Evolutionary conservation across 1,284 basidiomycete species (phyloP).

Genomic region (Pseudozyma tsukubaensis): DNA sequence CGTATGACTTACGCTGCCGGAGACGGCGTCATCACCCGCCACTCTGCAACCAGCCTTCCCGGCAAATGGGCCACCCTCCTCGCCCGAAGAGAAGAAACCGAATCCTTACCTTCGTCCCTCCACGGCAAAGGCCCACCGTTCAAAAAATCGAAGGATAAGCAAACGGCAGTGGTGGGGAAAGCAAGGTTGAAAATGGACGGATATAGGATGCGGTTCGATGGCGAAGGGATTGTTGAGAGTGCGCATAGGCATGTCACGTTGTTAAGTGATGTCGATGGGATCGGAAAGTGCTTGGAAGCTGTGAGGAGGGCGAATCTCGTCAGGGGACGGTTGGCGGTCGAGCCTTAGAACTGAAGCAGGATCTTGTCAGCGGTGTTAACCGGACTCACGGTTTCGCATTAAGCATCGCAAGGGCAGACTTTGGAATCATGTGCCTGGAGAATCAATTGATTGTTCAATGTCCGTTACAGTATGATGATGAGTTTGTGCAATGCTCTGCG

Average conservation of each 20-base stretch:
- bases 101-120: conserved; percentile 10
- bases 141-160: not conserved
- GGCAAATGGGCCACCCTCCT: conserved; percentile 45
- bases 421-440: too few species aligned
- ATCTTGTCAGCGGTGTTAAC: too few species aligned
- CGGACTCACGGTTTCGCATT: too few species aligned
- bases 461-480: conserved; percentile 7
- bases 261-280: conserved; percentile 55
- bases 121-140: conserved; percentile 26
- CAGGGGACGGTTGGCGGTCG: conserved; percentile 5
- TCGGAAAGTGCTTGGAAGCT: conserved; percentile 43
- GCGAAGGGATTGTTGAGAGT: conserved; percentile 57
- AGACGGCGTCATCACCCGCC: conserved; percentile 67
- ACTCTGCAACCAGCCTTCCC: conserved; percentile 58
- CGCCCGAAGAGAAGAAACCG: conserved; percentile 28
- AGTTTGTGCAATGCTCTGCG: not conserved
- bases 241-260: conserved; percentile 60
- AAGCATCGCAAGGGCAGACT: too few species aligned
- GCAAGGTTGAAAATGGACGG: conserved; percentile 30
- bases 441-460: not conserved
- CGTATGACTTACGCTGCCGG: conserved; percentile 53
- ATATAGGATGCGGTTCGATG: conserved; percentile 31
- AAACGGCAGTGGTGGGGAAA: conserved; percentile 5
- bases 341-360: too few species aligned
- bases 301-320: conserved; percentile 33